phyloP scores from a whole-genome alignment of 2,329 filamentous ascomycete species.

The Pyricularia pennisetigena region DNA sequence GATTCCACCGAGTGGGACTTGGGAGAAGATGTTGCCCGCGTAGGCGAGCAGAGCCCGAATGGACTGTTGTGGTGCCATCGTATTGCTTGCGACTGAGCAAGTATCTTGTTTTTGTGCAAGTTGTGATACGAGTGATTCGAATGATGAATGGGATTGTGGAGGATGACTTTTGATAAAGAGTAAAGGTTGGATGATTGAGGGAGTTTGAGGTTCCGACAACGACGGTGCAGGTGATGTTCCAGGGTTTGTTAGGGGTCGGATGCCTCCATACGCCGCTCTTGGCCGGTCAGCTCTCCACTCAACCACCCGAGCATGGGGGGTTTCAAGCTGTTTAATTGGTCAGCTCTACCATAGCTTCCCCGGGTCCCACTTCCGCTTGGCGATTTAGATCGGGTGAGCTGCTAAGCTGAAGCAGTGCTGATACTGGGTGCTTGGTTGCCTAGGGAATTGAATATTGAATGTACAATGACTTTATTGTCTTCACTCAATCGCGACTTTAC shows the following conservation, averaged over 20 bases:
- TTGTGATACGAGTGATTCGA: neutral
- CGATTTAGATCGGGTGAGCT: neutral
- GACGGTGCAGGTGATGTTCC: neutral
- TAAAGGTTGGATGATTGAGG: neutral
- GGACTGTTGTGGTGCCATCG: constrained; percentile 2
- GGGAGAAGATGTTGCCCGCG: constrained; percentile 5
- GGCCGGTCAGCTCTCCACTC: neutral
- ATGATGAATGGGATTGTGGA: neutral
- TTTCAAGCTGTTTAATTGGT: neutral
- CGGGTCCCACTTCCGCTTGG: neutral
- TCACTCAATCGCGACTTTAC: too few relatives aligned
- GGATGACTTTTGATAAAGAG: neutral
- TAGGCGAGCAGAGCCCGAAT: constrained; percentile 3
- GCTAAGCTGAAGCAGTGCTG: neutral
- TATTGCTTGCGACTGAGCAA: neutral
- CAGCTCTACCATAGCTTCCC: neutral
- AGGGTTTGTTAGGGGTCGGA: neutral
- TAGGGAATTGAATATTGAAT: too few relatives aligned
- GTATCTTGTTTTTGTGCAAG: neutral
- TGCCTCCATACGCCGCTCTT: neutral
- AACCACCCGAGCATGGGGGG: neutral
- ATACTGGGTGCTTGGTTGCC: too few relatives aligned
- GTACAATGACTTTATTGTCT: too few relatives aligned
- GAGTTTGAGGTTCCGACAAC: neutral
- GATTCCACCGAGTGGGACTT: constrained; percentile 4